Base-by-base conservation (phyloP, 2,329 filamentous ascomycete species). In the Ascochyta fabae region DNA sequence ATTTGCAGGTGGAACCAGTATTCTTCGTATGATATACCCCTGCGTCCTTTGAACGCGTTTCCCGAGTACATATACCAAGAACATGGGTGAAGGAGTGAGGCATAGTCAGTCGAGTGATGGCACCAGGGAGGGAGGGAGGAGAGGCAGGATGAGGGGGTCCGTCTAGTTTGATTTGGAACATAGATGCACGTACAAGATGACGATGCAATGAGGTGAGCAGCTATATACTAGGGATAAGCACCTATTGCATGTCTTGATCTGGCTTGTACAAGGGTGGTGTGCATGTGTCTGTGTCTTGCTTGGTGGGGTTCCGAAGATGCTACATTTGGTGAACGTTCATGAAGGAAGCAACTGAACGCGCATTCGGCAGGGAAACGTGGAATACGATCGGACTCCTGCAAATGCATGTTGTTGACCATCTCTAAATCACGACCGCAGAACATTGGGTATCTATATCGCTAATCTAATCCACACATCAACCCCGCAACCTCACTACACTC, bases 1-100 rank as follows among this genome's bases (percentile, higher is more conserved):
- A 4, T 35, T 24, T 39, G 36, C 9, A 39, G 39, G 39, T 19
- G 36, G 36, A 39, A 10, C 5, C 36, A 39, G 36, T 9, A 15
- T 46, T 51, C 29, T 56, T 42, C 36, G 10, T 39, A 43, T 50
- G 16, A 47, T 51, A 56, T 51, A 51, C 53, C 53, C 41, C 43
- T 39, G 47, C 53, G 42, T 42, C 39, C 34, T 51, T 19, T 2
- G 34, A 33, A 46, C 47, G n/a, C n/a, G 3, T 47, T 52, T 51
- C 3, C 4, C 19, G 33, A 56, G 47, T 51, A 51, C 42, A 56
- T 50, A 50, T 51, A 51, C 42, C 42, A 29, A 27, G 36, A 48
- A 42, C 26, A 56, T 47, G 42, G 24, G 31, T 43, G 53, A 42
- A 38, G 15, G 16, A 4, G 8, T 33, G 41, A 27, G 15, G 16